Evolutionary conservation across 345 rosid genomes (phyloP).

Genomic region (Rhodamnia rubescens): DNA sequence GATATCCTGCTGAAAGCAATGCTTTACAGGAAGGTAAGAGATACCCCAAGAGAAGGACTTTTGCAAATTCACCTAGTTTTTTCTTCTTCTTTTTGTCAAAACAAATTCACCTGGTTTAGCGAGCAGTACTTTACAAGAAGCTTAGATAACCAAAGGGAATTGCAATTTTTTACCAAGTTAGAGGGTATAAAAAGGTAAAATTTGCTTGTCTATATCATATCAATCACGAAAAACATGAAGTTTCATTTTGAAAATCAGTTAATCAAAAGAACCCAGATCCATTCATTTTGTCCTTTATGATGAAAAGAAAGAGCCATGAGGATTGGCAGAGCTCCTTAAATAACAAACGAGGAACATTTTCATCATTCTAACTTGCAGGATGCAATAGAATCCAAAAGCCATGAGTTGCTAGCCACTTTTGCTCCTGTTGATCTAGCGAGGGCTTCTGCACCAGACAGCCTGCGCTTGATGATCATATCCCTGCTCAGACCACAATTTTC

Average conservation of each 20-base stretch:
- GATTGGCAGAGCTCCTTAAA: not conserved
- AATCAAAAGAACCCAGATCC: not conserved
- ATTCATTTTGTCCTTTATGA: not conserved
- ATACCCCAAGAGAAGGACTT: not conserved
- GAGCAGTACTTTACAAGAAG: not conserved
- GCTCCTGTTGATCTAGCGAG: slow-evolving; percentile 54
- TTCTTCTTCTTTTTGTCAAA: no score
- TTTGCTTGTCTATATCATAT: not conserved
- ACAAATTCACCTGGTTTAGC: not conserved
- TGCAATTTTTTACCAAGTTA: not conserved
- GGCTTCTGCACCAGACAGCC: slow-evolving; percentile 47
- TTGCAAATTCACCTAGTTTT: not conserved
- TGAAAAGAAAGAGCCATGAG: not conserved
- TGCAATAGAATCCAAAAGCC: slow-evolving; percentile 83
- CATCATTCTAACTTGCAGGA: slow-evolving; percentile 38
- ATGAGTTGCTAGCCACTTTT: slow-evolving; percentile 58
- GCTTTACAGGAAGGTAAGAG: not conserved
- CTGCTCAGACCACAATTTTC: slow-evolving; percentile 27
- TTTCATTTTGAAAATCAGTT: not conserved
- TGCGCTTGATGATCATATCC: slow-evolving; percentile 25
- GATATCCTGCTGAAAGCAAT: not conserved
- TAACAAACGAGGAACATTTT: not conserved
- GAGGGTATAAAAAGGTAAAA: not conserved
- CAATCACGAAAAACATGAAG: not conserved
- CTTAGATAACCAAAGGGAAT: not conserved